phyloP scores from a whole-genome alignment of 192 early-diverging fungal genomes.

The Backusella tarrabulga region DNA sequence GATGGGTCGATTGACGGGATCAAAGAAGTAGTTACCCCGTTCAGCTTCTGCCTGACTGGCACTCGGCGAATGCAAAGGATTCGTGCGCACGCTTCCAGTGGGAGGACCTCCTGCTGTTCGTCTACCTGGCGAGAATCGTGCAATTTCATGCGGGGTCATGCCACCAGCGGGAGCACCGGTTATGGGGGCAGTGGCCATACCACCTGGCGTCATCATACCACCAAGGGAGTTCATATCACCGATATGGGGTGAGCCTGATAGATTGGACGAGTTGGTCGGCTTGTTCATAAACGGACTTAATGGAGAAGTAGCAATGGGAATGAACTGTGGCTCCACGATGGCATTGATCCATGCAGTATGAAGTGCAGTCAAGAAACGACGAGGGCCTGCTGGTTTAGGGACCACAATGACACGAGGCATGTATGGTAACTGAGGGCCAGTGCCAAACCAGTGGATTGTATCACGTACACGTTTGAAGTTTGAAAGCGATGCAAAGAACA shows the following conservation, averaged over 20 bases:
- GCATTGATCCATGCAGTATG: constrained; percentile 52
- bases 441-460: constrained; percentile 36
- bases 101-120: neutral
- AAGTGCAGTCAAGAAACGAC: constrained; percentile 57
- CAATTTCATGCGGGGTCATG: neutral
- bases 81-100: neutral
- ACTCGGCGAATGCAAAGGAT: constrained; percentile 1
- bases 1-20: neutral
- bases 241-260: neutral
- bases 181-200: neutral
- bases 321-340: constrained; percentile 48
- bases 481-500: constrained; percentile 53
- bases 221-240: neutral
- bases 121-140: constrained; percentile 12
- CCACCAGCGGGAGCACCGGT: neutral
- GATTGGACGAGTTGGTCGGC: neutral
- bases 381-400: constrained; percentile 60
- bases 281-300: constrained; percentile 29
- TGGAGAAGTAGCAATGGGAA: constrained; percentile 54
- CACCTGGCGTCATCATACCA: constrained; percentile 7
- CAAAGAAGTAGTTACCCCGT: constrained; percentile 21
- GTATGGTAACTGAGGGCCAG: neutral
- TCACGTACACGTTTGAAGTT: constrained; percentile 51
- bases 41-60: neutral
- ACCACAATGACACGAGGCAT: constrained; percentile 53